These are phyloP conservation scores for Gentiana straminea DNA, from an alignment of 257 asterid genomes.

Conservation along the genomic window DNA sequence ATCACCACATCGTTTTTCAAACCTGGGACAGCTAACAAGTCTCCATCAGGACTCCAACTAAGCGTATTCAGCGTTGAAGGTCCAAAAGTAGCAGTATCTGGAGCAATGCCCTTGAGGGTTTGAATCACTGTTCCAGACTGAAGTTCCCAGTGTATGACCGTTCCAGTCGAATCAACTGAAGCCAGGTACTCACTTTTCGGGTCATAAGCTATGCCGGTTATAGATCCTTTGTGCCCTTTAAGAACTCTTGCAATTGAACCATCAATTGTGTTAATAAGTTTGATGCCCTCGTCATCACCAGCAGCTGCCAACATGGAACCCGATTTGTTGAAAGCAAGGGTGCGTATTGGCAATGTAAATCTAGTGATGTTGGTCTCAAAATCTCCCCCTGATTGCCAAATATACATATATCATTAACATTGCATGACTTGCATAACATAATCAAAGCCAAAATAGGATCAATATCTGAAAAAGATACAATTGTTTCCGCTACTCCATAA, in stretches of 20 bases:
- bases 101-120: conserved; percentile 74
- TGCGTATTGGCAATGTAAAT: conserved; percentile 83
- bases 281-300: conserved; percentile 94
- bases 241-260: conserved; percentile 88
- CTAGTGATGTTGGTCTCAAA: conserved; percentile 90
- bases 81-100: conserved; percentile 43
- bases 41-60: conserved; percentile 97
- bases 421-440: too few relatives aligned
- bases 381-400: conserved; percentile 60
- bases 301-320: conserved; percentile 92
- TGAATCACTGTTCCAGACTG: conserved; percentile 72
- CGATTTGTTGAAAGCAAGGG: conserved; percentile 80
- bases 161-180: conserved; percentile 81
- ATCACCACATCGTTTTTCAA: conserved; percentile 83
- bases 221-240: conserved; percentile 85
- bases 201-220: conserved; percentile 88
- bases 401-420: background rate
- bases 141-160: conserved; percentile 88
- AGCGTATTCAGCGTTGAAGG: conserved; percentile 47
- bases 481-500: too few relatives aligned
- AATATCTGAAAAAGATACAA: too few relatives aligned
- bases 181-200: conserved; percentile 87
- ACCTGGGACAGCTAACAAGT: conserved; percentile 88
- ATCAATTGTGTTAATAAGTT: conserved; percentile 84
- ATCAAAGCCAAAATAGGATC: too few relatives aligned